Percentiles rank a stretch among this genome's conserved stretches.
Evolutionary conservation across 306 rosid genomes (phyloP).

Genomic region (Rosa lucieae): DNA sequence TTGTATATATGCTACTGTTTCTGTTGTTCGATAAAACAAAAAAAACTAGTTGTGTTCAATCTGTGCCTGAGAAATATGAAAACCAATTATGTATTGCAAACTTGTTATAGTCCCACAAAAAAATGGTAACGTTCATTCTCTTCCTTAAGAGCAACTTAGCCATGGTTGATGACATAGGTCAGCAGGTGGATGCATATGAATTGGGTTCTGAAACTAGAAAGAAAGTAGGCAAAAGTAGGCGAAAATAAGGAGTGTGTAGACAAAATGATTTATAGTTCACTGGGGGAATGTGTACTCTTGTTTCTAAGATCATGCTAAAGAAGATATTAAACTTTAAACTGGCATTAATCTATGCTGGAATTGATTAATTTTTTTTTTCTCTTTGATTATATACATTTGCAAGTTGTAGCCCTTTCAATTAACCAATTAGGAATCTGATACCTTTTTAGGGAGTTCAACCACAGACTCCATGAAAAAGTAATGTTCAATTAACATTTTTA

Average conservation of each 20-base stretch:
- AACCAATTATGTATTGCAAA: background rate
- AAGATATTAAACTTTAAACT: too few relatives aligned
- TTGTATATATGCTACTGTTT: background rate
- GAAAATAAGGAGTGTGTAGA: background rate
- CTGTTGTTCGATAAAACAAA: background rate
- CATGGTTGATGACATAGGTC: slow-evolving; percentile 29
- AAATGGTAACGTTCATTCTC: too few relatives aligned
- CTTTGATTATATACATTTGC: too few relatives aligned
- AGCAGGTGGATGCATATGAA: slow-evolving; percentile 29
- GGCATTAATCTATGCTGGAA: too few relatives aligned
- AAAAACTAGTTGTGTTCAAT: background rate
- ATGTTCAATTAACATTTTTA: too few relatives aligned
- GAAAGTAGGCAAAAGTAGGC: slow-evolving; percentile 68
- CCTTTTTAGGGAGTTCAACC: too few relatives aligned
- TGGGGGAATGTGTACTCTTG: background rate
- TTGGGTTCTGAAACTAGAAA: slow-evolving; percentile 64
- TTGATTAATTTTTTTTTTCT: too few relatives aligned
- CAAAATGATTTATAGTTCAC: background rate
- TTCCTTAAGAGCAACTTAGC: background rate
- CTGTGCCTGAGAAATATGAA: background rate
- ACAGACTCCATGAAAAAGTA: too few relatives aligned
- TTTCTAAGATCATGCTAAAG: background rate
- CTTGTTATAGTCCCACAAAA: background rate
- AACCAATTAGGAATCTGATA: too few relatives aligned
- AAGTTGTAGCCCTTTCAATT: too few relatives aligned